Evolutionary conservation across 331 rosid species (phyloP), one percentile per base, ranked within the genome.

Genomic region (Prunus yedoensis): DNA sequence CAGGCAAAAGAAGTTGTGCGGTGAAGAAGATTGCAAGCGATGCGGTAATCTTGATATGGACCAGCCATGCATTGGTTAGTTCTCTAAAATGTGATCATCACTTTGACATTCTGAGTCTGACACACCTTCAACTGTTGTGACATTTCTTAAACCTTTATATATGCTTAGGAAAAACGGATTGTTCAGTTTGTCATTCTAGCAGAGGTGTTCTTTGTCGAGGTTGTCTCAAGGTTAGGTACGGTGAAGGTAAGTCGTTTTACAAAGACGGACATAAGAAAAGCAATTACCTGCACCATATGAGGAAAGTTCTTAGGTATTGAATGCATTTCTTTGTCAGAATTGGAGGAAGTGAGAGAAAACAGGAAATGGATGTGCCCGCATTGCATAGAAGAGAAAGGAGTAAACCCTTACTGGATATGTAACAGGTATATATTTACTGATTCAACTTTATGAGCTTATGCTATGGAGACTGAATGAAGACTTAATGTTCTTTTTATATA

Each of bases 361-460:
- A 89, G 87, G 77, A 77, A 67, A 25, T 91, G 97, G 97, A 87
- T 85, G 90, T 89, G 97, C 73, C 94, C 93, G 16, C 97, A 89
- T 78, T 91, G 97, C 75, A 79, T 83, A 63, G 94, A 91, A 79
- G 88, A 62, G 23, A 83, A 86, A 73, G 97, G 93, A 78, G 79
- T 56, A 14, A 83, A 62, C 6, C 91, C 90, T 61, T 81, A 81
- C 65, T 91, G 97, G 97, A 85, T 91, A 73, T 91, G 97, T 70
- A 91, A 87, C 93, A 89, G 97, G 97, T 91, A 78, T 74, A 45
- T 45, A 74, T 58, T 45, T 51, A 25, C 59, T 69, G 21, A 30
- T 69, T 17, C 30, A 68, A 47, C 23, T 46, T 47, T 3, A 5
- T 38, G 43, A 38, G 43, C 43, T 5, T 38, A 38, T 38, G 43